phyloP scores from a whole-genome alignment of 768 basidiomycete genomes.

The Russula sp. region DNA sequence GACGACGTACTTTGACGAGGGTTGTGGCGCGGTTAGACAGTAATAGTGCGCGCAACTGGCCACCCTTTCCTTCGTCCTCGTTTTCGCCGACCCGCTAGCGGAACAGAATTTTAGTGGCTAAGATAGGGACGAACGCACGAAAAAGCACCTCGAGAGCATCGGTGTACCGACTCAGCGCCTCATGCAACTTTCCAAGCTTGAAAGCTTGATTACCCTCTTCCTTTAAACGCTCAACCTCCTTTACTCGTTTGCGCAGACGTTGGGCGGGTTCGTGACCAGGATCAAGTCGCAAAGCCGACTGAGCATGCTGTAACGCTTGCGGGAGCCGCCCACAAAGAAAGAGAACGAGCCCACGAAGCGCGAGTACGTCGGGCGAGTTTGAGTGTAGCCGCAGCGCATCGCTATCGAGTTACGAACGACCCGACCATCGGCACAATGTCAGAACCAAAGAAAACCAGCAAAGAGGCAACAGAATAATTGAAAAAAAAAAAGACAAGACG shows the following conservation, averaged over 20 bases:
- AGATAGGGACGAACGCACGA: no score
- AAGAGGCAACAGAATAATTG: neutral
- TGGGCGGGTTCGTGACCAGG: constrained; percentile 68
- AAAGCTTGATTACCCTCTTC: constrained; percentile 80
- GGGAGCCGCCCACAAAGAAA: constrained; percentile 67
- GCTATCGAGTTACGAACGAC: constrained; percentile 30
- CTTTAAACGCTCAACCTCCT: constrained; percentile 74
- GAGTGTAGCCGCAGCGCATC: constrained; percentile 66
- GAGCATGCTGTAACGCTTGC: constrained; percentile 62
- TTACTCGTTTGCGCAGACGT: constrained; percentile 67
- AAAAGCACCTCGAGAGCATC: constrained; percentile 61
- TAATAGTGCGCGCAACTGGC: constrained; percentile 71
- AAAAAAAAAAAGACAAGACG: neutral
- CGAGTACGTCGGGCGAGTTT: constrained; percentile 73
- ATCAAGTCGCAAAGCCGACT: constrained; percentile 67
- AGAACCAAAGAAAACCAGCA: neutral
- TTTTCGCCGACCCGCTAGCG: constrained; percentile 54
- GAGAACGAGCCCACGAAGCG: constrained; percentile 70
- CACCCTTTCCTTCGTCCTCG: constrained; percentile 70
- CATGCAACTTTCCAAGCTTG: constrained; percentile 48
- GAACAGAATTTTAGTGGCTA: no score
- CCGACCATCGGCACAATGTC: no score
- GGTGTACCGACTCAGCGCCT: constrained; percentile 62
- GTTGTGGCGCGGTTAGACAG: constrained; percentile 82
- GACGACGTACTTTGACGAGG: constrained; percentile 51